phyloP scores from a whole-genome alignment of 805 yeast species.

The Saturnispora diversa region DNA sequence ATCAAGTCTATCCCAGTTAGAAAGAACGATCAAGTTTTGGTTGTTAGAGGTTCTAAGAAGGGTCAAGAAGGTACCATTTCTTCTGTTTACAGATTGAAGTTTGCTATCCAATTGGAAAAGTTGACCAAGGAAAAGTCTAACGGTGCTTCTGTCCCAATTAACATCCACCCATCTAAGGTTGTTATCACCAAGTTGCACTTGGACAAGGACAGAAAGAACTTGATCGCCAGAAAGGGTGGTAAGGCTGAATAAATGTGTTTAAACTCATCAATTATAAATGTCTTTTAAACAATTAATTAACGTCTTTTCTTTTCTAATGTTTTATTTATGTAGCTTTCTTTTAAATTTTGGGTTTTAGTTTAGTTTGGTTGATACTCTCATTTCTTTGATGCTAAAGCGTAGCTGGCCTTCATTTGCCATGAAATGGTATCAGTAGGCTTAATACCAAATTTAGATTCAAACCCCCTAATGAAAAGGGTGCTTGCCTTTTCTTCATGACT shows the following conservation, averaged over 20 bases:
- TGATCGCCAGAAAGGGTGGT: constrained; percentile 97
- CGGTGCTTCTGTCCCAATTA: constrained; percentile 96
- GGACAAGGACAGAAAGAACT: constrained; percentile 98
- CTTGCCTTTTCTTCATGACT: constrained; percentile 32
- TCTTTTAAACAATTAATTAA: constrained; percentile 5
- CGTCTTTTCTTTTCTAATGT: constrained; percentile 3
- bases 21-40: constrained; percentile 91
- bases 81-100: constrained; percentile 98
- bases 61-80: constrained; percentile 98
- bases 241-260: constrained; percentile 65
- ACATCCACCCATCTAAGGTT: constrained; percentile 97
- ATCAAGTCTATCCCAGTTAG: constrained; percentile 94
- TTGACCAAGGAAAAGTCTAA: constrained; percentile 94
- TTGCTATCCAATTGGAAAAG: constrained; percentile 93
- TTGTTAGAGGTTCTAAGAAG: constrained; percentile 98
- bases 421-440: constrained; percentile 32
- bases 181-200: constrained; percentile 97
- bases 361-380: too few species aligned
- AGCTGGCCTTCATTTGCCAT: constrained; percentile 11
- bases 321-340: background rate
- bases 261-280: constrained; percentile 9
- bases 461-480: constrained; percentile 28
- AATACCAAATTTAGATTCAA: constrained; percentile 42
- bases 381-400: constrained; percentile 3
- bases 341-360: too few species aligned